Conservation (phyloP, 2,329 filamentous ascomycete species). For the Xylariaceae sp. region DNA sequence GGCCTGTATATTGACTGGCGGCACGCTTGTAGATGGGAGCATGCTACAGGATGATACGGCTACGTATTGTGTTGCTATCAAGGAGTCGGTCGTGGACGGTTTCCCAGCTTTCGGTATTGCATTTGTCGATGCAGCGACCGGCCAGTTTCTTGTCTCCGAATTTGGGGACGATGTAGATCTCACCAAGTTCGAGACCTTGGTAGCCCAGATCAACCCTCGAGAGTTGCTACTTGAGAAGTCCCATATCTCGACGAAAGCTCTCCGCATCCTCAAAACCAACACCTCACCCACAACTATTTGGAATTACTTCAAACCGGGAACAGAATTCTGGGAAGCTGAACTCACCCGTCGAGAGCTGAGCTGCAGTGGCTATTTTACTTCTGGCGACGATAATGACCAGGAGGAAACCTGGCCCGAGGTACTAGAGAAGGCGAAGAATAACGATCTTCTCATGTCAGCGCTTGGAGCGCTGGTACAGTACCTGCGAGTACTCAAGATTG, state of each 20-base stretch:
- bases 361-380: slow-evolving; percentile 72
- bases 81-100: slow-evolving; percentile 70
- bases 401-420: slow-evolving; percentile 69
- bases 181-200: slow-evolving; percentile 95
- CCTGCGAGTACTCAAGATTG: slow-evolving; percentile 79
- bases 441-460: slow-evolving; percentile 83
- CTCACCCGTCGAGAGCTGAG: slow-evolving; percentile 77
- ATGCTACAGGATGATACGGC: slow-evolving; percentile 99
- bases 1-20: slow-evolving; percentile 83
- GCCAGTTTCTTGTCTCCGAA: slow-evolving; percentile 88
- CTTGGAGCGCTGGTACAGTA: slow-evolving; percentile 88
- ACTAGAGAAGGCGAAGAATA: slow-evolving; percentile 67
- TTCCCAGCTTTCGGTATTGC: slow-evolving; percentile 83
- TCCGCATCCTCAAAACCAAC: slow-evolving; percentile 94
- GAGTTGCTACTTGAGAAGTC: slow-evolving; percentile 89
- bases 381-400: slow-evolving; percentile 42
- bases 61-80: slow-evolving; percentile 93
- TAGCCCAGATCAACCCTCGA: slow-evolving; percentile 85
- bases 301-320: slow-evolving; percentile 83
- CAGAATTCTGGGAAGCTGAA: slow-evolving; percentile 89
- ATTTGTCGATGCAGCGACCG: slow-evolving; percentile 93
- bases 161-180: slow-evolving; percentile 89
- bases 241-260: slow-evolving; percentile 76
- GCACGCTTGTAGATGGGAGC: slow-evolving; percentile 88
- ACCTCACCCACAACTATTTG: slow-evolving; percentile 89